These are phyloP conservation scores for Penicillium manginii DNA, from an alignment of 495 filamentous ascomycete genomes.

Conservation along the genomic window DNA sequence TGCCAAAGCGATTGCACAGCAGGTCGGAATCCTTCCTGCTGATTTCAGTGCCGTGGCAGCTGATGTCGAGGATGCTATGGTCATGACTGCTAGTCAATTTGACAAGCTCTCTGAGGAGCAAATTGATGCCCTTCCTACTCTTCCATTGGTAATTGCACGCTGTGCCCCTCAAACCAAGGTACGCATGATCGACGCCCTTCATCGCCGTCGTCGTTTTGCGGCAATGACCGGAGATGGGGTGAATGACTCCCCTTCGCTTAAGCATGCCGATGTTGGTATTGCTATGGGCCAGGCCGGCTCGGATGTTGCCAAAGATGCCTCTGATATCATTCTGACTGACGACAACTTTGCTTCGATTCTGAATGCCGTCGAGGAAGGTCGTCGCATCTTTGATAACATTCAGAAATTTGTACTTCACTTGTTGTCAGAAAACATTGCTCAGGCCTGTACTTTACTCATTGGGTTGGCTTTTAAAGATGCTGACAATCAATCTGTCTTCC, in stretches of 20 bases:
- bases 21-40: slow-evolving; percentile 68
- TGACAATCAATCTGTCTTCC: slow-evolving; percentile 67
- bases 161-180: slow-evolving; percentile 76
- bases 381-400: slow-evolving; percentile 76
- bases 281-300: slow-evolving; percentile 78
- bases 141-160: slow-evolving; percentile 72
- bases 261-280: slow-evolving; percentile 84
- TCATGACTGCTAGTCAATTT: slow-evolving; percentile 71
- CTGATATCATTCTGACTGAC: slow-evolving; percentile 77
- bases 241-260: slow-evolving; percentile 83
- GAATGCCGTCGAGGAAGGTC: slow-evolving; percentile 71
- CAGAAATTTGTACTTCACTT: slow-evolving; percentile 79
- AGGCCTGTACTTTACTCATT: slow-evolving; percentile 68
- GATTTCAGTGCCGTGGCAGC: slow-evolving; percentile 52
- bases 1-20: slow-evolving; percentile 64
- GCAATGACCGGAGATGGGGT: slow-evolving; percentile 89
- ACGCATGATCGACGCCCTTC: slow-evolving; percentile 77
- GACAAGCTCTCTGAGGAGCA: slow-evolving; percentile 65
- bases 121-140: slow-evolving; percentile 65
- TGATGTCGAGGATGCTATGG: slow-evolving; percentile 62
- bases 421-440: slow-evolving; percentile 72
- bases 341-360: slow-evolving; percentile 87
- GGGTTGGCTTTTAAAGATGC: slow-evolving; percentile 73
- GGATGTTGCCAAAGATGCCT: slow-evolving; percentile 84
- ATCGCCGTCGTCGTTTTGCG: slow-evolving; percentile 65